Conservation (phyloP, 208 protist genomes). For the Crithidia sp. region DNA sequence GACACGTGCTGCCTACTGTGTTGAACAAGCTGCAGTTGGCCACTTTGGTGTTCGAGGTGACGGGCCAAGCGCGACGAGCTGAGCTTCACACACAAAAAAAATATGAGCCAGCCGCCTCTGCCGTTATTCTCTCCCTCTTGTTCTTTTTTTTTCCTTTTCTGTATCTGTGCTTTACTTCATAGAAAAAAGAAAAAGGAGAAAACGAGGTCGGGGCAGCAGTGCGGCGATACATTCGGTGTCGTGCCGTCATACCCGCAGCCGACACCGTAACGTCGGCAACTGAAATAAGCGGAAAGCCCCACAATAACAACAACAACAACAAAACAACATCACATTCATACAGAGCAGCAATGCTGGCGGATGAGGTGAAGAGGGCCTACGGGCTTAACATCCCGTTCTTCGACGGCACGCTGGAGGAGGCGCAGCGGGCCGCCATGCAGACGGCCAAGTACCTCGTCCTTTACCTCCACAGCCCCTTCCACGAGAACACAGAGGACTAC, state of each 20-base stretch:
- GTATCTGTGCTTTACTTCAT: too few species aligned
- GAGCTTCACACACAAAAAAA: too few species aligned
- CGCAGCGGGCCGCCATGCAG: constrained; percentile 47
- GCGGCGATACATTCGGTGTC: too few species aligned
- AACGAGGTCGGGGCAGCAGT: too few species aligned
- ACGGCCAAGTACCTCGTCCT: constrained; percentile 64
- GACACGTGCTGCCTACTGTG: too few species aligned
- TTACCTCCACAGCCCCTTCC: constrained; percentile 80
- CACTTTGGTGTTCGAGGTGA: too few species aligned
- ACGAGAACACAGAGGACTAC: constrained; percentile 73
- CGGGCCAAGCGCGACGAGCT: too few species aligned
- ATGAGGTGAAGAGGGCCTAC: constrained; percentile 43
- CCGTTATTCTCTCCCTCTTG: background rate
- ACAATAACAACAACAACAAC: constrained; percentile 7
- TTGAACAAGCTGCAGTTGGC: too few species aligned
- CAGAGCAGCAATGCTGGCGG: constrained; percentile 21
- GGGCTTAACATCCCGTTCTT: constrained; percentile 60
- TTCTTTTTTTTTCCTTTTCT: constrained; percentile 2
- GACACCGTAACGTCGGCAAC: background rate
- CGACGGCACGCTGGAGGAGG: constrained; percentile 65
- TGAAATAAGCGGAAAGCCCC: constrained; percentile 1
- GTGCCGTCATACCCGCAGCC: background rate
- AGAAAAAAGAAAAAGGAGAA: too few species aligned
- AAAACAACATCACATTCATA: background rate
- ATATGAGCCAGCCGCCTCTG: too few species aligned